Base-by-base conservation (phyloP, 1,139 yeast species). In the Hyphopichia wangnamkhiaoensis region DNA sequence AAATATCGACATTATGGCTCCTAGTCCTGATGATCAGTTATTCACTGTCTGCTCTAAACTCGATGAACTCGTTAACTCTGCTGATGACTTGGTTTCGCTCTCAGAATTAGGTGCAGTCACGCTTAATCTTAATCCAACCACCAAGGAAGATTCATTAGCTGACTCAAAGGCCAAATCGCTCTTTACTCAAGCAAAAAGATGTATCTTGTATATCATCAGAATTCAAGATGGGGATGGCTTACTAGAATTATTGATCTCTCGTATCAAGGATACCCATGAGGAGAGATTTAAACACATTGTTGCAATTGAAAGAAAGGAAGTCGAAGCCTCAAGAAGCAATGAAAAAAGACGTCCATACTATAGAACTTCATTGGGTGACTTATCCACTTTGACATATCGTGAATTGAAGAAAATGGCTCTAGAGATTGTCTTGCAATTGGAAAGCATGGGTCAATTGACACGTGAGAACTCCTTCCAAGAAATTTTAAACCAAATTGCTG, bases 131-230 rank as follows among this genome's bases (percentile, higher is more conserved):
- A 76, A 76, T 48, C 82, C 87, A 1, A 67, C 79, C 2, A 71
- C 79, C 1, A 63, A 64, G 41, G 76, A 71, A 47, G 74, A 68
- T 25, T 63, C 75, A 0, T 52, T 71, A 29, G 66, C 67, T 1
- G 76, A 71, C 38, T 53, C 69, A 4, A 79, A 77, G 50, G 62
- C 72, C 16, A 75, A 74, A 40, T 69, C 84, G 2, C 63, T 89
- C 25, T 69, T 86, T 53, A 78, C 91, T 34, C 91, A 90, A 51
- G 89, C 88, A 0, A 93, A 93, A 58, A 71, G 96, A 48, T 84
- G 91, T 46, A 65, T 91, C 26, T 65, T 86, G 17, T 90, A 89
- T 54, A 81, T 91, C 50, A 79, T 91, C 44, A 80, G 91, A 45
- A 87, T 93, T 12, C 96, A 93, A 64, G 78, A 79, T 24, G 89